Base-by-base conservation (phyloP, 306 rosid species). In the Styphnolobium japonicum region DNA sequence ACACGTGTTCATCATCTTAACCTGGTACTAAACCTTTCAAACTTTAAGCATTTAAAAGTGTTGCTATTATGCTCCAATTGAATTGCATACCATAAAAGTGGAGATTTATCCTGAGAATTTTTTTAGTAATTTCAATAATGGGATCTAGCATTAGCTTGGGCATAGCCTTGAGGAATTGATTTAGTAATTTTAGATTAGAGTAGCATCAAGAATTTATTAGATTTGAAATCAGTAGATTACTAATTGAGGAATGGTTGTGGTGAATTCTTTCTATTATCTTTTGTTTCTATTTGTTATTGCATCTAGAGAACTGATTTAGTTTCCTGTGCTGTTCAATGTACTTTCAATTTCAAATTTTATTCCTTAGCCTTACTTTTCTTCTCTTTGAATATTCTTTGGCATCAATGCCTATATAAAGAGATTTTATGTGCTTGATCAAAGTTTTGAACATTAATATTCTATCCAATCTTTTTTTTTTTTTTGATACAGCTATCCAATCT, bases 1-100 rank as follows among this genome's bases (percentile, higher is more conserved):
- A 91, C 97, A 39, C 92, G 93, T 58, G 97, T 94, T 63, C 98
- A 94, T 82, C 98, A 94, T 88, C 92, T 92, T 81, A 94, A 94
- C 80, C 83, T 94, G 98, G 98, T 94, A 91, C 65, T 56, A 53
- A 37, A 66, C 48, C 62, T 61, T 73, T 80, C 57, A 34, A 82
- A 31, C 8, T 21, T 67, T 0, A 34, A 63, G 39, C 49, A 37
- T 45, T 40, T 63, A 22, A 15, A 34, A 25, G 53, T 67, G 74
- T 39, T 55, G 61, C 39, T 79, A 39, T 4, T 34, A 16, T 33
- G 11, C 60, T 33, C 53, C 42, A 25, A 39, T 52, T 40, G 34
- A 55, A n/a, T 78, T 53, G 49, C 22, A 4, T 55, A 7, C 31
- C 23, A 7, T 60, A 43, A 23, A 3, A 43, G 61, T 27, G 67